Conservation (phyloP, 306 rosid genomes). For the Vicia faba region DNA sequence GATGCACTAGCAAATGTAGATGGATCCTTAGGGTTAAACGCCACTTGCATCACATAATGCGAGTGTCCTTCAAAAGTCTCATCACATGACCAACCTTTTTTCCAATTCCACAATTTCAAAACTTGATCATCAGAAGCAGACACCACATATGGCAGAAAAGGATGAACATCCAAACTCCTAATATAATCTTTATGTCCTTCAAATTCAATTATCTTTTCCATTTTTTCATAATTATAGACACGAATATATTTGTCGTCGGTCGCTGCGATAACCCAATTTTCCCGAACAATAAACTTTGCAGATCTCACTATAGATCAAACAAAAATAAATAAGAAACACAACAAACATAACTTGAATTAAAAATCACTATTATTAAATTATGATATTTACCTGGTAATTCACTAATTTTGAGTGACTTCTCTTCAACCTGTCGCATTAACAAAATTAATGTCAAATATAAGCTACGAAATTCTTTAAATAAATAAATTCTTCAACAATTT, state of each 20-base stretch:
- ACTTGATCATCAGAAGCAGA: conserved; percentile 65
- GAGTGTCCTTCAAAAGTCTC: conserved; percentile 58
- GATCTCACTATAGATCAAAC: conserved; percentile 61
- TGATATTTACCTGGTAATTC: conserved; percentile 60
- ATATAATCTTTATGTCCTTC: conserved; percentile 64
- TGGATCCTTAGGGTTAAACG: conserved; percentile 49
- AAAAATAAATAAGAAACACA: not conserved
- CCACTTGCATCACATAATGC: conserved; percentile 73
- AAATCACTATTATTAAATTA: not conserved
- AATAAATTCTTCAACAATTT: not conserved
- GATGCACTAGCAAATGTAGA: conserved; percentile 54
- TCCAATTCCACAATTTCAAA: conserved; percentile 68
- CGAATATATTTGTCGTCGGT: conserved; percentile 58
- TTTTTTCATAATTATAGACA: conserved; percentile 42
- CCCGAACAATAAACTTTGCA: conserved; percentile 55
- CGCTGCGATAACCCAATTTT: conserved; percentile 58
- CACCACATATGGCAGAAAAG: conserved; percentile 54
- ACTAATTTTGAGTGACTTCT: conserved; percentile 55
- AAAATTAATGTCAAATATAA: conserved; percentile 31
- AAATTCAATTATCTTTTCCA: conserved; percentile 51
- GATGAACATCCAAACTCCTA: conserved; percentile 61
- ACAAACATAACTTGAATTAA: not conserved
- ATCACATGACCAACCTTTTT: conserved; percentile 52
- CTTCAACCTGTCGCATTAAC: conserved; percentile 45
- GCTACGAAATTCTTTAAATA: not conserved